A percentile compares a stretch with the other conserved stretches of the same genome.
Evolutionary conservation across 2,329 filamentous ascomycete species (phyloP).

Genomic region (Fonsecaea multimorphosa): DNA sequence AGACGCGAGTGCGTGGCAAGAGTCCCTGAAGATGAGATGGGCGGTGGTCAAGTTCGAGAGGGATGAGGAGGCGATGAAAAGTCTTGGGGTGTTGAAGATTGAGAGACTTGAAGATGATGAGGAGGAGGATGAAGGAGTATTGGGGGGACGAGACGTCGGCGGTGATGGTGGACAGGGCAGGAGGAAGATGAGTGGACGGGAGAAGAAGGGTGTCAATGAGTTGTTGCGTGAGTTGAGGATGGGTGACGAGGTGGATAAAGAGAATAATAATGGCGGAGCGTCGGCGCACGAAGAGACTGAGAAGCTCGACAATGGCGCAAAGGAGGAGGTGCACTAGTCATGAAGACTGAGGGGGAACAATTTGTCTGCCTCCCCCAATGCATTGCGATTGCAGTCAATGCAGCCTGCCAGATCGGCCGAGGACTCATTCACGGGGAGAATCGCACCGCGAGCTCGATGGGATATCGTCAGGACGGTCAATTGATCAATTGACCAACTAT

Average conservation of each 20-base stretch:
- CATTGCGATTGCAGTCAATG: too few relatives aligned
- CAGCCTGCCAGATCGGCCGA: too few relatives aligned
- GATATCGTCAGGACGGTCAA: too few relatives aligned
- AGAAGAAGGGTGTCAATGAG: slow-evolving; percentile 31
- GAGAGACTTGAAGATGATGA: slow-evolving; percentile 19
- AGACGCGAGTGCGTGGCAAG: slow-evolving; percentile 24
- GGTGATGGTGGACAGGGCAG: not conserved
- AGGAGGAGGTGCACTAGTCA: too few relatives aligned
- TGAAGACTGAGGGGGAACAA: too few relatives aligned
- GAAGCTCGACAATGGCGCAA: too few relatives aligned
- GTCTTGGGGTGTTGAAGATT: slow-evolving; percentile 9
- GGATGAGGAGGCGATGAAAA: slow-evolving; percentile 8
- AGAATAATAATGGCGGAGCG: not conserved
- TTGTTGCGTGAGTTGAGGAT: slow-evolving; percentile 34
- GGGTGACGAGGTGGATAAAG: slow-evolving; percentile 14
- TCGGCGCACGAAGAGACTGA: not conserved
- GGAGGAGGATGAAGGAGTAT: not conserved
- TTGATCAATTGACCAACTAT: too few relatives aligned
- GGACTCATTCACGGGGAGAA: too few relatives aligned
- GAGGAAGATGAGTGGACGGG: not conserved
- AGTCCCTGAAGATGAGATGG: slow-evolving; percentile 29
- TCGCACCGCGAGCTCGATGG: too few relatives aligned
- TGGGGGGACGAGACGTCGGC: too few relatives aligned
- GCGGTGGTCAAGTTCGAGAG: slow-evolving; percentile 36
- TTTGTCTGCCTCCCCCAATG: too few relatives aligned